A percentile compares a stretch with the other conserved stretches of the same genome.
Conservation (phyloP, 768 basidiomycete genomes). For the Tricholoma sp. region DNA sequence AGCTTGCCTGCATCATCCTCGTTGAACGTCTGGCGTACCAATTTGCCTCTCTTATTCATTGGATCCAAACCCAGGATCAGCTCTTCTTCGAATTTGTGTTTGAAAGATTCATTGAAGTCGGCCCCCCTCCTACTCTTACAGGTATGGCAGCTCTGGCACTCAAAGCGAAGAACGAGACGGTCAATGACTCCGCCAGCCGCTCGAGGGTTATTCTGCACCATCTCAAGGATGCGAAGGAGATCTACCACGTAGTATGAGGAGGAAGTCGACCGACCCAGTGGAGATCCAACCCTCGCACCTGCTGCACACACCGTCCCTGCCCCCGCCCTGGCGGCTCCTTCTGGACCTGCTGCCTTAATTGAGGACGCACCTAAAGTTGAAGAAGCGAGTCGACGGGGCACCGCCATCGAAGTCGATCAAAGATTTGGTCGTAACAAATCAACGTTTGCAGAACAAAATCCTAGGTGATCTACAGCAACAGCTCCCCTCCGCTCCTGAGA, state of each 20-base stretch:
- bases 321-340: constrained; percentile 41
- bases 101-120: constrained; percentile 92
- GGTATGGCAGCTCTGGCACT: constrained; percentile 91
- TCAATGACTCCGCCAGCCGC: constrained; percentile 80
- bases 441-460: constrained; percentile 97
- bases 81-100: constrained; percentile 84
- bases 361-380: constrained; percentile 94
- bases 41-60: constrained; percentile 96
- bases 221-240: constrained; percentile 93
- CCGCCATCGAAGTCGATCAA: constrained; percentile 94
- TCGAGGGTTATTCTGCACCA: constrained; percentile 84
- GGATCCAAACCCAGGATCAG: constrained; percentile 98
- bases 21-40: constrained; percentile 98
- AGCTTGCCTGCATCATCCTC: constrained; percentile 92
- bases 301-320: constrained; percentile 38
- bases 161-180: constrained; percentile 89
- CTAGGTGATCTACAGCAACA: constrained; percentile 95
- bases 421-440: constrained; percentile 97
- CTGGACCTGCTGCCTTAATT: constrained; percentile 68
- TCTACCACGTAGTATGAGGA: constrained; percentile 98
- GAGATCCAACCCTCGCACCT: constrained; percentile 32
- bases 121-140: constrained; percentile 93
- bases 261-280: constrained; percentile 46
- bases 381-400: constrained; percentile 89
- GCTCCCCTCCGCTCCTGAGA: constrained; percentile 93